Conservation (phyloP, 306 rosid genomes). For the Malus orientalis region DNA sequence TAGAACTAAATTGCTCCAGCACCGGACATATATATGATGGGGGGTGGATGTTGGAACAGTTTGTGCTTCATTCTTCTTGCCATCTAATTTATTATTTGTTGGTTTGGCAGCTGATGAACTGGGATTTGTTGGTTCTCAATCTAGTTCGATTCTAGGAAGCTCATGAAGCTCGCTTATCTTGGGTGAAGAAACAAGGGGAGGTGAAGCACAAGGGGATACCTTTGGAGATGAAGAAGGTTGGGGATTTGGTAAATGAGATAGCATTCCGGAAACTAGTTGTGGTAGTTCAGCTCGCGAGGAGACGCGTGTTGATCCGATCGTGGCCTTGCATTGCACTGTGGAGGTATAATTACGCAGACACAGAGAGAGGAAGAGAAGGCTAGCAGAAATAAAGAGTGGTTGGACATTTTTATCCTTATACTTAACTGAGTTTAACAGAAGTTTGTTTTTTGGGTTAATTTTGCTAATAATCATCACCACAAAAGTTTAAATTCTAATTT, state of each 20-base stretch:
- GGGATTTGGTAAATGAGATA: conserved; percentile 48
- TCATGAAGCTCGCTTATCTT: conserved; percentile 85
- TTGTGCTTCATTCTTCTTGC: neutral
- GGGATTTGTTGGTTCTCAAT: conserved; percentile 12
- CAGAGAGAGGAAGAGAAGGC: too few species aligned
- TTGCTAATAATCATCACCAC: too few species aligned
- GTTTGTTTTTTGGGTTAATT: too few species aligned
- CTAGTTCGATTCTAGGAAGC: conserved; percentile 50
- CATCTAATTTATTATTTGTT: too few species aligned
- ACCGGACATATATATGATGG: neutral
- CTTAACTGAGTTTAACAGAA: too few species aligned
- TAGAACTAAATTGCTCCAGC: neutral
- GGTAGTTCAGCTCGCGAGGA: conserved; percentile 18
- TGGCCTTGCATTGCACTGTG: too few species aligned
- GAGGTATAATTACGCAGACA: too few species aligned
- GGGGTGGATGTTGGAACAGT: neutral
- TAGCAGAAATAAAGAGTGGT: too few species aligned
- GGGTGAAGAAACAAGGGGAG: conserved; percentile 69
- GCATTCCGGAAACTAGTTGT: conserved; percentile 35
- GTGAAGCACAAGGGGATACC: conserved; percentile 60
- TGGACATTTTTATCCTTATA: too few species aligned
- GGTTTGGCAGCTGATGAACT: conserved; percentile 34
- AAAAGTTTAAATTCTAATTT: too few species aligned
- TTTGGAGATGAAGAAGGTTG: conserved; percentile 63
- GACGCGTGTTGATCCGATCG: too few species aligned